Evolutionary conservation across 257 asterid genomes (phyloP).

Genomic region (Euphrasia confusa): DNA sequence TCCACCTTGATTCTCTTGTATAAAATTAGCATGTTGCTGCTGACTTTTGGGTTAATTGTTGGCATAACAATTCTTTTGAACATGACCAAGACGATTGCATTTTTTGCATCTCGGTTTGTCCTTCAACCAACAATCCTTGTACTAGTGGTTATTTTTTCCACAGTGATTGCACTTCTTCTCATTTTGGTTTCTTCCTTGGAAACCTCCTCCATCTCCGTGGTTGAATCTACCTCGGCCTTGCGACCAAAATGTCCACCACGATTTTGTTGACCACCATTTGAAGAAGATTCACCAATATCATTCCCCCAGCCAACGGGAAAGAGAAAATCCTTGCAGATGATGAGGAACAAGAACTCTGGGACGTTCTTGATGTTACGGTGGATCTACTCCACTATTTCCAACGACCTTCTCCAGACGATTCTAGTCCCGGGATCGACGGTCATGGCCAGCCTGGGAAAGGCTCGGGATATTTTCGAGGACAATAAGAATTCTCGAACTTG

Average conservation of each 20-base stretch:
- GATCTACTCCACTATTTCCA: too few species aligned
- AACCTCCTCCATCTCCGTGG: neutral
- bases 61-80: neutral
- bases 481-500: too few species aligned
- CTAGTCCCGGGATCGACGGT: too few species aligned
- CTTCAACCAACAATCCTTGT: slow-evolving; percentile 13
- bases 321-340: too few species aligned
- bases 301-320: too few species aligned
- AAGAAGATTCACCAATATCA: neutral
- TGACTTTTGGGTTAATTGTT: neutral
- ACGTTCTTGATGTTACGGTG: too few species aligned
- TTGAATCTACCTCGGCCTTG: neutral
- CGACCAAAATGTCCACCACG: neutral
- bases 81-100: neutral
- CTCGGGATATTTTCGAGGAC: too few species aligned
- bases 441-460: too few species aligned
- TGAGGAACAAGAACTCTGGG: too few species aligned
- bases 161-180: neutral
- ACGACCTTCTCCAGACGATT: too few species aligned
- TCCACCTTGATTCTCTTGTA: neutral
- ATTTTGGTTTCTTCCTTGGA: too few species aligned
- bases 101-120: neutral
- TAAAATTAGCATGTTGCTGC: neutral
- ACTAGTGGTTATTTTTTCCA: neutral
- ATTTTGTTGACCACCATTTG: neutral